Evolutionary conservation across 129 eudicot genomes (phyloP), one percentile per base, ranked within the genome.

Genomic region (Artemisia argyi): DNA sequence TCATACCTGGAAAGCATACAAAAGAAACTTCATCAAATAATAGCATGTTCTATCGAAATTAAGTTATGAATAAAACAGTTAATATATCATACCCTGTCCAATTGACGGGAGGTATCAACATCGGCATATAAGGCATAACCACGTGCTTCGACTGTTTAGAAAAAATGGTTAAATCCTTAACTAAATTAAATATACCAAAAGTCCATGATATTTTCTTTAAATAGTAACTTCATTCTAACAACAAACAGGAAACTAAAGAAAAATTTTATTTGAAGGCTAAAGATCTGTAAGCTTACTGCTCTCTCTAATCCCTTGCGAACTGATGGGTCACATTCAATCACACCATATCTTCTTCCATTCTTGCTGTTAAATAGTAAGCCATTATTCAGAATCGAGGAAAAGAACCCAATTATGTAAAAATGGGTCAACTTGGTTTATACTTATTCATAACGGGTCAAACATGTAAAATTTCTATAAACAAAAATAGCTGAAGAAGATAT

Each of bases 51-150:
- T 6, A 65, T 14, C 3, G n/a, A 62, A 46, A 30, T 9, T 7
- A 65, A 49, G 52, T 5, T 14, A 6, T 52, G 17, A 12, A 52
- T 52, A 52, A 14, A 52, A 13, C 18, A 52, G 14, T 39, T 52
- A 15, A 69, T 50, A 24, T 59, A 72, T 71, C 68, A 62, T 92
- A 92, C 98, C 98, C 85, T 67, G 95, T 87, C 98, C 98, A 93
- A 88, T 89, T 85, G 81, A 84, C 87, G 74, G 98, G 98, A 78
- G 90, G 98, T 65, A 93, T 92, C 80, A 93, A 78, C 98, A 93
- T 93, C 61, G 98, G 98, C 96, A 93, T 93, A 72, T 93, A 93
- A 71, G 97, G 96, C 47, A 89, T 89, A 50, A 93, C 88, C 92
- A 93, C 83, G 75, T 93, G 98, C 82, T 87, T 85, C 66, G 94